Evolutionary conservation across 805 yeast species (phyloP).

Genomic region (Candida pini): DNA sequence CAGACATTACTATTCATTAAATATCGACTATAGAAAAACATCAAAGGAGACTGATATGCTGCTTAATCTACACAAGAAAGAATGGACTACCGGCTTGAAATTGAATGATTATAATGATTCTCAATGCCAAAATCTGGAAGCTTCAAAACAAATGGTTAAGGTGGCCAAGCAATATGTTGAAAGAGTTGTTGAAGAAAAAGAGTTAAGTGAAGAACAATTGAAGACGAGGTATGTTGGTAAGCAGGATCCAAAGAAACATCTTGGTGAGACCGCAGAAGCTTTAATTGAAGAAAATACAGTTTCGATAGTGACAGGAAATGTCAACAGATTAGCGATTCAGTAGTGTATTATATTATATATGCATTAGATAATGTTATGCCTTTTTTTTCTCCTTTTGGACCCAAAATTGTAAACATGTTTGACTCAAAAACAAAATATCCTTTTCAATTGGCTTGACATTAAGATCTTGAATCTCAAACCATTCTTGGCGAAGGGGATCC

Average conservation of each 20-base stretch:
- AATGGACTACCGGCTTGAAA: conserved; percentile 90
- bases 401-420: conserved; percentile 69
- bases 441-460: conserved; percentile 40
- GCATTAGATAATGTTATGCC: neutral
- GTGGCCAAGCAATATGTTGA: conserved; percentile 86
- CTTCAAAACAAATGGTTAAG: conserved; percentile 74
- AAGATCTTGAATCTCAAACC: conserved; percentile 58
- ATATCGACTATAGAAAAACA: conserved; percentile 91
- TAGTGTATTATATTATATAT: conserved; percentile 25
- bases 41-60: conserved; percentile 90
- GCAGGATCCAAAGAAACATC: conserved; percentile 97
- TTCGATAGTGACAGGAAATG: conserved; percentile 80
- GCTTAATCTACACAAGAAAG: conserved; percentile 86
- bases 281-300: conserved; percentile 88
- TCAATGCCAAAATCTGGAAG: conserved; percentile 68
- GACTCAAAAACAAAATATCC: conserved; percentile 57
- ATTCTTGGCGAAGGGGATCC: conserved; percentile 35
- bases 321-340: conserved; percentile 84
- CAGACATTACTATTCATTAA: conserved; percentile 93
- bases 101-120: conserved; percentile 71
- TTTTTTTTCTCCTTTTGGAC: conserved; percentile 21
- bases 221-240: conserved; percentile 96
- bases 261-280: conserved; percentile 80
- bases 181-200: conserved; percentile 89
- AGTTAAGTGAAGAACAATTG: conserved; percentile 78